Evolutionary conservation across 768 basidiomycete species (phyloP).

Genomic region (Phlegmacium glaucopus): DNA sequence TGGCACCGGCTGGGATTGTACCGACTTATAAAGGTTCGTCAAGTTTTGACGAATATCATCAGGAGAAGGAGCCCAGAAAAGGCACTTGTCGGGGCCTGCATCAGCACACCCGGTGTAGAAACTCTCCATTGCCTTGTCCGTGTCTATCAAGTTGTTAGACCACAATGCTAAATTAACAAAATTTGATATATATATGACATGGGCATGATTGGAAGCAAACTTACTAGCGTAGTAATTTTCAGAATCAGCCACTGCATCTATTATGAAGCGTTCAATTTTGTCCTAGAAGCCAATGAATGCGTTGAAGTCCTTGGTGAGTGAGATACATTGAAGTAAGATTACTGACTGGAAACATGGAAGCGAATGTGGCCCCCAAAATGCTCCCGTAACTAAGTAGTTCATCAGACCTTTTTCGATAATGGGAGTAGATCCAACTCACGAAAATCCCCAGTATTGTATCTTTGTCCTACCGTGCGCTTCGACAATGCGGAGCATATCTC

Average conservation of each 20-base stretch:
- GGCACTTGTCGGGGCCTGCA: too few relatives aligned
- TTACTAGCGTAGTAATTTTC: conserved; percentile 37
- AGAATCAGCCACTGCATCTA: conserved; percentile 40
- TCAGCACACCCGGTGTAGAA: too few relatives aligned
- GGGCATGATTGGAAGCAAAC: too few relatives aligned
- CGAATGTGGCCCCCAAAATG: conserved; percentile 28
- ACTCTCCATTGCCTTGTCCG: conserved; percentile 33
- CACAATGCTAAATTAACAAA: conserved; percentile 30
- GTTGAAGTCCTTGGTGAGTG: too few relatives aligned
- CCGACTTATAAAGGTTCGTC: too few relatives aligned
- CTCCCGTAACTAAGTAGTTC: conserved; percentile 20
- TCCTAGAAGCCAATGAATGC: conserved; percentile 4
- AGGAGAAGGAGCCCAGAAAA: too few relatives aligned
- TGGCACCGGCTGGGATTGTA: conserved; percentile 31
- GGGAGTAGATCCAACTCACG: conserved; percentile 15
- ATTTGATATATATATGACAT: too few relatives aligned
- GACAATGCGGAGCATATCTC: conserved; percentile 35
- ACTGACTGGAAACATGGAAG: conserved; percentile 31
- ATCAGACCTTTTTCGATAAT: not conserved
- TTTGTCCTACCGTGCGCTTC: conserved; percentile 28
- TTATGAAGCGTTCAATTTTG: conserved; percentile 29
- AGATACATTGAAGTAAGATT: conserved; percentile 2
- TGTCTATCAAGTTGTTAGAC: conserved; percentile 33
- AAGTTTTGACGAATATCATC: too few relatives aligned
- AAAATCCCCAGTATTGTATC: conserved; percentile 33